Evolutionary conservation across 2,329 filamentous ascomycete species (phyloP).

Genomic region (Curvularia spicifera): DNA sequence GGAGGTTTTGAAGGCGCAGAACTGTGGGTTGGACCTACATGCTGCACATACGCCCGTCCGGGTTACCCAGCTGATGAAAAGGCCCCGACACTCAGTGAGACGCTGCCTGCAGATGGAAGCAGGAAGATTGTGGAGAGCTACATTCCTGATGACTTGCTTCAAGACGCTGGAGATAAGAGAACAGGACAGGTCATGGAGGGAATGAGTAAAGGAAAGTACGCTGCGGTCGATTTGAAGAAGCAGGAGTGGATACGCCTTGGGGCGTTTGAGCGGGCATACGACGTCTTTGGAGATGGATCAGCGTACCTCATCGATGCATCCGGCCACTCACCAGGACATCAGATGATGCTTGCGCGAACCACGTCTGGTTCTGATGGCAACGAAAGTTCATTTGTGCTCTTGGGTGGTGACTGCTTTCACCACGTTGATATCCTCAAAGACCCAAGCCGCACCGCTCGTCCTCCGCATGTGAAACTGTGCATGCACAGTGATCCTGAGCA

Average conservation of each 20-base stretch:
- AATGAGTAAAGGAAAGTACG: constrained; percentile 35
- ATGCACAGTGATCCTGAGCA: constrained; percentile 41
- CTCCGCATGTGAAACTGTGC: constrained; percentile 34
- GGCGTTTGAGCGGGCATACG: constrained; percentile 54
- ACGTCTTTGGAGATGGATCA: constrained; percentile 58
- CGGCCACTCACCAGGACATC: constrained; percentile 60
- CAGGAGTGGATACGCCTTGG: constrained; percentile 48
- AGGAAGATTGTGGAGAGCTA: constrained; percentile 51
- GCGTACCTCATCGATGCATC: constrained; percentile 59
- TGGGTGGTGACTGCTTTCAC: constrained; percentile 45
- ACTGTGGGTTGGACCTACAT: constrained; percentile 50
- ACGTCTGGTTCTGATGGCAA: constrained; percentile 17
- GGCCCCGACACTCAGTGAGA: constrained; percentile 48
- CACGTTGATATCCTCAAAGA: constrained; percentile 38
- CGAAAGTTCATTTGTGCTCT: constrained; percentile 35
- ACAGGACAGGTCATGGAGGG: constrained; percentile 34
- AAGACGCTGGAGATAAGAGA: constrained; percentile 31
- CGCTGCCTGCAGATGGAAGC: constrained; percentile 52
- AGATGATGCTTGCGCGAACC: constrained; percentile 49
- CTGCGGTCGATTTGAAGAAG: constrained; percentile 36
- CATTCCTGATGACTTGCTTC: constrained; percentile 39
- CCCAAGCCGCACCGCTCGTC: constrained; percentile 36
- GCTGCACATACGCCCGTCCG: constrained; percentile 40
- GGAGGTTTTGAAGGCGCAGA: constrained; percentile 45
- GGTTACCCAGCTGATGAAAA: constrained; percentile 36